A percentile compares a stretch with the other conserved stretches of the same genome.
phyloP scores from a whole-genome alignment of 257 asterid species.

The Rehmannia glutinosa region DNA sequence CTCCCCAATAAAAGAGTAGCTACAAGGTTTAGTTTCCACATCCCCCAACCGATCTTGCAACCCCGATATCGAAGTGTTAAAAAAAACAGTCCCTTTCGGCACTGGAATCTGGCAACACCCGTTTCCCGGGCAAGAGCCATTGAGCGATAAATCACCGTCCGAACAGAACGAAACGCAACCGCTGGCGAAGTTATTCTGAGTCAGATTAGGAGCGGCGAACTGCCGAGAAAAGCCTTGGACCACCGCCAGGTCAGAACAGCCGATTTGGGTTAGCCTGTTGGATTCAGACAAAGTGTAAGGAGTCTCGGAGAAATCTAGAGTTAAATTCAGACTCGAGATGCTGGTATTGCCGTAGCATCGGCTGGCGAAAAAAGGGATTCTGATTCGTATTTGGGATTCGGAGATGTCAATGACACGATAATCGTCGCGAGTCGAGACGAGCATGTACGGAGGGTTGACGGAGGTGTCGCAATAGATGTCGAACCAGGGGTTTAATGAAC shows the following conservation, averaged over 20 bases:
- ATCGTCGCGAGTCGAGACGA: background rate
- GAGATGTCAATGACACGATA: constrained; percentile 10
- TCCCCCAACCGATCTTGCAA: constrained; percentile 11
- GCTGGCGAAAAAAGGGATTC: constrained; percentile 19
- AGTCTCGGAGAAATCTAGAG: constrained; percentile 16
- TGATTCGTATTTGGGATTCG: constrained; percentile 10
- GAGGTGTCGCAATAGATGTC: constrained; percentile 16
- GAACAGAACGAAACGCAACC: constrained; percentile 29
- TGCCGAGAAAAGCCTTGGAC: constrained; percentile 15
- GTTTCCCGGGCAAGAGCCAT: constrained; percentile 31
- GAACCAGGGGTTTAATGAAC: constrained; percentile 24
- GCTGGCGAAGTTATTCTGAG: constrained; percentile 9
- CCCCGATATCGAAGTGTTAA: constrained; percentile 14
- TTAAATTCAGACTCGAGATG: background rate
- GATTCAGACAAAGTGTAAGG: constrained; percentile 27
- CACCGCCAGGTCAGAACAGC: constrained; percentile 21
- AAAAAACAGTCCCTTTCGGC: constrained; percentile 18
- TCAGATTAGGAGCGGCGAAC: constrained; percentile 3
- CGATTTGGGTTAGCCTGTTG: constrained; percentile 22
- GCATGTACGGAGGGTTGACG: background rate
- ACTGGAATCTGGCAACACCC: constrained; percentile 28
- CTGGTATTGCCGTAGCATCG: background rate
- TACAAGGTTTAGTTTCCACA: background rate
- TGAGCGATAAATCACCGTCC: constrained; percentile 13
- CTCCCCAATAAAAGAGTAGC: constrained; percentile 27